Conservation (phyloP, 2,329 filamentous ascomycete genomes). For the Xylariales sp. region DNA sequence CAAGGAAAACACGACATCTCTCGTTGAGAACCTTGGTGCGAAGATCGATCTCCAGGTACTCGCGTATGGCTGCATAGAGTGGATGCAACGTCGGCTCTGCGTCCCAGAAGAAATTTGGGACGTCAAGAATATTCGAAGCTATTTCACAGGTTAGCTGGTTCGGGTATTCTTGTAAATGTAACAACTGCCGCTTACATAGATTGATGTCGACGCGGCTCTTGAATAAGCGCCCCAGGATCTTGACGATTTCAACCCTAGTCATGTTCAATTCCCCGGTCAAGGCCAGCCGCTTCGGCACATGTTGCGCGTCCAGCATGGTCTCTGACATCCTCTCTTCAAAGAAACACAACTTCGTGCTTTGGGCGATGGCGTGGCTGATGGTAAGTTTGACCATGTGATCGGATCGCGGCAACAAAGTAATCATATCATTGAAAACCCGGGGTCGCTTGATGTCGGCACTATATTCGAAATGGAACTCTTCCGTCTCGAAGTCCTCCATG, state of each 20-base stretch:
- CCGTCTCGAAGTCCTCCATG: constrained; percentile 91
- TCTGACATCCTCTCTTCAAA: constrained; percentile 95
- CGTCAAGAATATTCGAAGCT: constrained; percentile 94
- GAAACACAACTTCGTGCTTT: constrained; percentile 92
- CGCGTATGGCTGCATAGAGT: constrained; percentile 87
- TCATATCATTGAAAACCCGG: constrained; percentile 98
- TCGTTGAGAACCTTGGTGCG: constrained; percentile 97
- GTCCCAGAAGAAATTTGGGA: constrained; percentile 98
- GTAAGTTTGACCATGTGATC: constrained; percentile 99
- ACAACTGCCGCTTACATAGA: constrained; percentile 66
- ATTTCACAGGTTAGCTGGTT: constrained; percentile 15
- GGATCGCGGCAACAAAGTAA: constrained; percentile 79
- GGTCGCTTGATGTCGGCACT: constrained; percentile 80
- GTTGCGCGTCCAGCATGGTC: constrained; percentile 89
- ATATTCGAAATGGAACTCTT: constrained; percentile 99
- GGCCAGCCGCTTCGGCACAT: constrained; percentile 84
- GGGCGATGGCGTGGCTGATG: constrained; percentile 94
- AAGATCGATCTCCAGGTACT: constrained; percentile 95
- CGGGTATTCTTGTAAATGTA: background rate
- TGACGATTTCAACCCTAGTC: constrained; percentile 86
- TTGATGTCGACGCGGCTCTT: constrained; percentile 96
- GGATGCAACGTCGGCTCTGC: constrained; percentile 92
- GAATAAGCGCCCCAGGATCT: constrained; percentile 84
- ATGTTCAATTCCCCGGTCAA: constrained; percentile 87
- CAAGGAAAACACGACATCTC: constrained; percentile 91